Conservation (phyloP, 345 rosid species). For the Tarenaya hassleriana region DNA sequence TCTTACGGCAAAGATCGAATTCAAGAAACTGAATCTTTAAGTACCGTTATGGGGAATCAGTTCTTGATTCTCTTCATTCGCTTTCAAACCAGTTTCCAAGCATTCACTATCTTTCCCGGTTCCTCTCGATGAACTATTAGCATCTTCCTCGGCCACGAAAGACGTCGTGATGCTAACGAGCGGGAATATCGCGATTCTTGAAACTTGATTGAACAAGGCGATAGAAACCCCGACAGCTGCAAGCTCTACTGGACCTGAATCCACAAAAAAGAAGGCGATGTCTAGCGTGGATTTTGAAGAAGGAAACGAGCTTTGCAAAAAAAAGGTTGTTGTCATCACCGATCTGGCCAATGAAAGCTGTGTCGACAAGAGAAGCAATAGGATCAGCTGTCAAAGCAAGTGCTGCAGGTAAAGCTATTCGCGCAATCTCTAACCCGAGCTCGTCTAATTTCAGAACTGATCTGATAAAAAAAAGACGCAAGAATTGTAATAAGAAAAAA, state of each 20-base stretch:
- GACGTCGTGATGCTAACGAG: conserved; percentile 94
- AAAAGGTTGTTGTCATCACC: conserved; percentile 32
- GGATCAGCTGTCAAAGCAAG: conserved; percentile 93
- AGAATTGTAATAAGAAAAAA: conserved; percentile 10
- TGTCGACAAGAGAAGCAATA: conserved; percentile 89
- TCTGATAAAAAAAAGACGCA: conserved; percentile 35
- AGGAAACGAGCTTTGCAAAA: not conserved
- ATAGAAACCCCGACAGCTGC: conserved; percentile 97
- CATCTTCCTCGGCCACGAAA: conserved; percentile 96
- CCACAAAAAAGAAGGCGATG: not conserved
- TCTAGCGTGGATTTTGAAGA: no score
- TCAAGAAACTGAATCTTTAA: conserved; percentile 12
- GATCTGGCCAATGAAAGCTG: conserved; percentile 88
- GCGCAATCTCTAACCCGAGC: conserved; percentile 74
- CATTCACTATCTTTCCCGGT: conserved; percentile 30
- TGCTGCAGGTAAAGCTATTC: conserved; percentile 83
- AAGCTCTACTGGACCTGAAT: conserved; percentile 74
- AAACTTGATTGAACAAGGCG: conserved; percentile 89
- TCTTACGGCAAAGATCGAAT: not conserved
- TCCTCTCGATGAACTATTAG: conserved; percentile 31
- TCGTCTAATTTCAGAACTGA: conserved; percentile 51
- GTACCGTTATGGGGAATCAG: conserved; percentile 46
- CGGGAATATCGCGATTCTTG: conserved; percentile 89
- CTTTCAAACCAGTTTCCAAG: conserved; percentile 41
- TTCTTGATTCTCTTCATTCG: conserved; percentile 48